These are phyloP conservation scores for Xylaria sp. DNA, from an alignment of 2,329 filamentous ascomycete genomes.

Conservation along the genomic window DNA sequence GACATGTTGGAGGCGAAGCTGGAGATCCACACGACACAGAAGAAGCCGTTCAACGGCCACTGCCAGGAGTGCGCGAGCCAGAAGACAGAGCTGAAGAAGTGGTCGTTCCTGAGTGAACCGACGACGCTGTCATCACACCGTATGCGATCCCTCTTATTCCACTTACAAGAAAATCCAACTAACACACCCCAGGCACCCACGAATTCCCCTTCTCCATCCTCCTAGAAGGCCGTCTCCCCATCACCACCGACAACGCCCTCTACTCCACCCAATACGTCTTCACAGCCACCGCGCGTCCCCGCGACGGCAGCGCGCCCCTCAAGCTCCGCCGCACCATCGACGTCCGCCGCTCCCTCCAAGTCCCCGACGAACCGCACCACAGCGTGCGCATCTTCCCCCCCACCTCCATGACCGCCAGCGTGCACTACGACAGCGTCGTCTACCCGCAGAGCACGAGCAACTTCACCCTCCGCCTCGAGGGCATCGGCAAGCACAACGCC, in stretches of 20 bases:
- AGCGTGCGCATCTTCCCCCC: constrained; percentile 93
- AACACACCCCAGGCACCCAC: constrained; percentile 52
- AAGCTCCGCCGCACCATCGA: constrained; percentile 63
- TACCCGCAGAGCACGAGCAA: constrained; percentile 80
- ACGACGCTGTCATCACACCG: constrained; percentile 45
- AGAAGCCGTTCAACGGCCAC: constrained; percentile 73
- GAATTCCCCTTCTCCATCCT: constrained; percentile 85
- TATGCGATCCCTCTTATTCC: constrained; percentile 22
- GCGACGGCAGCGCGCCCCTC: constrained; percentile 53
- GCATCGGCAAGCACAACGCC: constrained; percentile 67
- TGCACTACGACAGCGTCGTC: constrained; percentile 75
- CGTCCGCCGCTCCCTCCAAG: constrained; percentile 70
- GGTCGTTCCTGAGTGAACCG: constrained; percentile 65
- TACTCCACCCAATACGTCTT: constrained; percentile 75
- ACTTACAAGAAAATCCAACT: constrained; percentile 13
- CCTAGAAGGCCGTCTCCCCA: constrained; percentile 78
- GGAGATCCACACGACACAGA: constrained; percentile 65
- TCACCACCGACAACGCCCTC: constrained; percentile 69
- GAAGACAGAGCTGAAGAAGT: constrained; percentile 68
- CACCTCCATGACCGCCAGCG: constrained; percentile 83
- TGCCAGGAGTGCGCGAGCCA: constrained; percentile 72
- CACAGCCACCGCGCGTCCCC: constrained; percentile 58
- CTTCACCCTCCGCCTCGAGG: constrained; percentile 74
- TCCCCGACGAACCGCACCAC: constrained; percentile 75
- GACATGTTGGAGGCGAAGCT: constrained; percentile 70